These are phyloP conservation scores for Fusarium bulbicola DNA, from an alignment of 2,329 filamentous ascomycete species.

Conservation along the genomic window DNA sequence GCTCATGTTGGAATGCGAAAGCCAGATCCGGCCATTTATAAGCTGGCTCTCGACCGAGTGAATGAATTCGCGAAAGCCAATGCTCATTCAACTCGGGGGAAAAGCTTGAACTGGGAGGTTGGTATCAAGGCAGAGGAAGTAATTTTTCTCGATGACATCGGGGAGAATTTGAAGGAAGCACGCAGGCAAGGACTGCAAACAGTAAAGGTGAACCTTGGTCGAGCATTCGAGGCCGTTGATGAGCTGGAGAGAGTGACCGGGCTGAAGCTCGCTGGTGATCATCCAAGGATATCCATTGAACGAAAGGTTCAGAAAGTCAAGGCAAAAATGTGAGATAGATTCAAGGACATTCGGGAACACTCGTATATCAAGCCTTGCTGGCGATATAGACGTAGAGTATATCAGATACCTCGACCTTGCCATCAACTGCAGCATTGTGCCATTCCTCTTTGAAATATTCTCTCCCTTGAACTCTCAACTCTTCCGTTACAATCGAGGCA, in stretches of 20 bases:
- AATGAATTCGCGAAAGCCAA: conserved; percentile 68
- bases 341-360: too few species aligned
- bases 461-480: conserved; percentile 37
- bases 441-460: conserved; percentile 46
- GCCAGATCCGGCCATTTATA: conserved; percentile 84
- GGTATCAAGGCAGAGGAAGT: conserved; percentile 72
- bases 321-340: conserved; percentile 53
- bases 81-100: conserved; percentile 50
- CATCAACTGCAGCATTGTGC: conserved; percentile 42
- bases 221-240: conserved; percentile 80
- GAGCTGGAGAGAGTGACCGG: conserved; percentile 82
- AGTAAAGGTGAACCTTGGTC: conserved; percentile 84
- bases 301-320: conserved; percentile 47
- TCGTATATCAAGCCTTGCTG: conserved; percentile 15
- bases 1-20: conserved; percentile 90
- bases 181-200: conserved; percentile 80
- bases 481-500: conserved; percentile 23
- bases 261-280: conserved; percentile 65
- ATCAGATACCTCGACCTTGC: conserved; percentile 42
- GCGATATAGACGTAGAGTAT: conserved; percentile 46
- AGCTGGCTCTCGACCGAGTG: conserved; percentile 73
- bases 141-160: conserved; percentile 93
- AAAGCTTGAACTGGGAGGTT: conserved; percentile 54
- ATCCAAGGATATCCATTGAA: conserved; percentile 60
- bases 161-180: conserved; percentile 87